Evolutionary conservation across 768 basidiomycete species (phyloP).

Genomic region (Cyathus striatus): DNA sequence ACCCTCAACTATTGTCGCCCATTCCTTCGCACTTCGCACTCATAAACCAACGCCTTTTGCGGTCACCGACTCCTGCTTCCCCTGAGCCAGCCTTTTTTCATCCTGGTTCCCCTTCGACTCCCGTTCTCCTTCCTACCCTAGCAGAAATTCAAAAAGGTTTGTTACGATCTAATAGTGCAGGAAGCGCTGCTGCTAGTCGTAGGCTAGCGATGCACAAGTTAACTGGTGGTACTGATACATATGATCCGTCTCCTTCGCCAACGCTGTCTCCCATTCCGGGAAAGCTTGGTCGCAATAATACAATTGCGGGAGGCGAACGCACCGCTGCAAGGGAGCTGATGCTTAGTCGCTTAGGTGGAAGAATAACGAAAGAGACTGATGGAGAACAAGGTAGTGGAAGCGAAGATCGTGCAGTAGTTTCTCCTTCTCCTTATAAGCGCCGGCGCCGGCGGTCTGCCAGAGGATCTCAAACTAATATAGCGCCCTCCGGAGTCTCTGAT

Average conservation of each 20-base stretch:
- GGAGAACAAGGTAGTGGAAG: conserved; percentile 55
- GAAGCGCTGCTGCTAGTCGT: conserved; percentile 60
- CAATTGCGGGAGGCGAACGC: conserved; percentile 78
- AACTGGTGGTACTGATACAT: conserved; percentile 67
- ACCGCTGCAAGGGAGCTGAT: conserved; percentile 66
- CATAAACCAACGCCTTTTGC: conserved; percentile 36
- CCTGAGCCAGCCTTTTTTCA: conserved; percentile 55
- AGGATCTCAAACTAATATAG: conserved; percentile 35
- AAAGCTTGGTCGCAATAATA: conserved; percentile 66
- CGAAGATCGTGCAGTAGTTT: conserved; percentile 44
- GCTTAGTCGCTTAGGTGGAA: conserved; percentile 57
- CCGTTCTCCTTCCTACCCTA: conserved; percentile 61
- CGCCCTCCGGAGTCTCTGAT: conserved; percentile 46
- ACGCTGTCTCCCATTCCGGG: conserved; percentile 37
- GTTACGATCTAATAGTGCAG: conserved; percentile 90
- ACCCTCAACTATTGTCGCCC: conserved; percentile 38
- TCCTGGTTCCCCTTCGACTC: conserved; percentile 60
- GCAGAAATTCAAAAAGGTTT: conserved; percentile 76
- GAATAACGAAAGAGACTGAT: conserved; percentile 56
- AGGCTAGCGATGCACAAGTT: conserved; percentile 81
- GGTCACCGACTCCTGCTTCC: conserved; percentile 48
- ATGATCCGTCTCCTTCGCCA: conserved; percentile 59
- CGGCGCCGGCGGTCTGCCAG: conserved; percentile 55
- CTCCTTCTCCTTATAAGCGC: conserved; percentile 49
- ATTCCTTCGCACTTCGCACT: conserved; percentile 54